Evolutionary conservation across 768 basidiomycete genomes (phyloP), one percentile per base, ranked within the genome.

Genomic region (Multifurca ochricompacta): DNA sequence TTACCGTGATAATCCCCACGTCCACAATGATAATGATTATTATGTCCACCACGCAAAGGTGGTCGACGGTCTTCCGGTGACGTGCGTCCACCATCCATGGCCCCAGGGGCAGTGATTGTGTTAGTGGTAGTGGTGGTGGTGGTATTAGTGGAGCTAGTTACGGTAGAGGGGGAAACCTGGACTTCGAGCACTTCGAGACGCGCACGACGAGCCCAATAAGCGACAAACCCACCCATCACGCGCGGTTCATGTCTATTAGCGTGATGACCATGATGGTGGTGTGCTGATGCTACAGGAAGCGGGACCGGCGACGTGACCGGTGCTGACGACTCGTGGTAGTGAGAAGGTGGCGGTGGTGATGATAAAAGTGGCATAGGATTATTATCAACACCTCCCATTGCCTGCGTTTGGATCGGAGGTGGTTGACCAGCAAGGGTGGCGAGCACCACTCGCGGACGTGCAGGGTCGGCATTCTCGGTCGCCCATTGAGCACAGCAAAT

Each of bases 401-500:
- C n/a, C n/a, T n/a, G n/a, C n/a, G n/a, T n/a, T n/a, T n/a, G n/a
- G n/a, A n/a, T n/a, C n/a, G n/a, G n/a, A n/a, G n/a, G n/a, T n/a
- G n/a, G n/a, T n/a, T n/a, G n/a, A n/a, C n/a, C n/a, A 13, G 63
- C 50, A 39, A 68, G 59, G 1, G 86, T 74, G 8, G 87, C 88
- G 14, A 90, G 70, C 14, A 82, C 74, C 43, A 87, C 81, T 59
- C 79, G 82, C 41, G 71, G 72, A 7, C 68, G 27, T 37, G 51
- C 48, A 4, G 67, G 54, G 16, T 62, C 54, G n/a, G 77, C 76
- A 52, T 83, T 73, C 43, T 85, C 76, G 39, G 76, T 66, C 64
- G 87, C 87, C 85, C 85, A 91, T 16, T 77, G 77, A 2, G 84
- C 85, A 64, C 89, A 90, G 64, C 85, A 91, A 53, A 91, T 83